Conservation (phyloP, 2,329 filamentous ascomycete genomes). For the Massarina eburnea region DNA sequence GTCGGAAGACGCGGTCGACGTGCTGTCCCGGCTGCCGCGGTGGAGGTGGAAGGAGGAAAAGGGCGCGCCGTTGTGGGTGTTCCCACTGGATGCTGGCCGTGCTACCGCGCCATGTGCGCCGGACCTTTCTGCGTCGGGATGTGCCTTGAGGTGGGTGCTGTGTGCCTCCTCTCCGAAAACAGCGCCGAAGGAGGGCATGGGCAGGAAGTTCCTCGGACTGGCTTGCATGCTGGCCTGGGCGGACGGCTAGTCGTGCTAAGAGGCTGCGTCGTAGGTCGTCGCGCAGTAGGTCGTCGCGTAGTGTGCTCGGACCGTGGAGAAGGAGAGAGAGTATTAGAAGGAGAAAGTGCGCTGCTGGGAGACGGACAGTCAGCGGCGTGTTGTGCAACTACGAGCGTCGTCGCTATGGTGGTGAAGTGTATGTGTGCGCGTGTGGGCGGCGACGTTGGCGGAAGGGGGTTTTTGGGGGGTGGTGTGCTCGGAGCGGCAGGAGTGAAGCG, state of each 20-base stretch:
- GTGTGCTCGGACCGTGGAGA: slow-evolving; percentile 29
- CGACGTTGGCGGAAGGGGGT: slow-evolving; percentile 8
- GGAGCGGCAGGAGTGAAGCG: slow-evolving; percentile 10
- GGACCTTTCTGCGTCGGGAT: slow-evolving; percentile 36
- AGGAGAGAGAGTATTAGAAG: slow-evolving; percentile 38
- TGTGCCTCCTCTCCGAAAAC: slow-evolving; percentile 66
- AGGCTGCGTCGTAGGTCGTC: slow-evolving; percentile 7
- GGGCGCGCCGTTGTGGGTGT: slow-evolving; percentile 30
- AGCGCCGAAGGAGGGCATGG: slow-evolving; percentile 74
- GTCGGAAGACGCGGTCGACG: slow-evolving; percentile 85
- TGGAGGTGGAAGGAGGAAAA: slow-evolving; percentile 55
- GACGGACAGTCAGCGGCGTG: slow-evolving; percentile 39
- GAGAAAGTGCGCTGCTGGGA: slow-evolving; percentile 38
- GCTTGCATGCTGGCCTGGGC: slow-evolving; percentile 41
- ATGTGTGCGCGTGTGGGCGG: neutral
- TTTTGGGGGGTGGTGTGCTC: slow-evolving; percentile 9
- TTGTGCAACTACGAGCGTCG: slow-evolving; percentile 23
- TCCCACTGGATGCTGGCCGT: slow-evolving; percentile 39
- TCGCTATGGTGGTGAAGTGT: slow-evolving; percentile 24
- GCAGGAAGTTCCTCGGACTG: slow-evolving; percentile 40
- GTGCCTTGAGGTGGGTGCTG: slow-evolving; percentile 50
- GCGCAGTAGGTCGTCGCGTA: slow-evolving; percentile 11
- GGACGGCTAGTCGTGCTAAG: slow-evolving; percentile 17
- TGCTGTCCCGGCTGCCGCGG: slow-evolving; percentile 74
- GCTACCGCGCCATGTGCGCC: slow-evolving; percentile 35